These are phyloP conservation scores for Conoideocrella luteorostrata DNA, from an alignment of 2,329 filamentous ascomycete species.

Conservation along the genomic window DNA sequence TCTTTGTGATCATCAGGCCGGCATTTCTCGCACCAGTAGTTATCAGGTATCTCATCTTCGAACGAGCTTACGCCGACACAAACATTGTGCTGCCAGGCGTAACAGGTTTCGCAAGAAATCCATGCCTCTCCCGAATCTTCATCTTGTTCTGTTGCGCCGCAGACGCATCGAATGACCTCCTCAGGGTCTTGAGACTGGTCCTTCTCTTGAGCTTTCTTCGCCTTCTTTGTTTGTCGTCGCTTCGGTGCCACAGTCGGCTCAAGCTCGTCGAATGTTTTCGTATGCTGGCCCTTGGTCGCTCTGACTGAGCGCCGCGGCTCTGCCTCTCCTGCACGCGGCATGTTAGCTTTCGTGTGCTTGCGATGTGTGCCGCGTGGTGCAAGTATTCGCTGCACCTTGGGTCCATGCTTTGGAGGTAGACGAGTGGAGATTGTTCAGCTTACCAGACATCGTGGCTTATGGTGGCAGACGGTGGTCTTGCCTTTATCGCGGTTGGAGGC, in stretches of 20 bases:
- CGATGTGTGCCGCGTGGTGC: constrained; percentile 1
- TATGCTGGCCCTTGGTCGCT: constrained; percentile 93
- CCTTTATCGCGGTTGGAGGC: constrained; percentile 1
- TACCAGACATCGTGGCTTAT: constrained; percentile 28
- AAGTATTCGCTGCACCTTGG: neutral
- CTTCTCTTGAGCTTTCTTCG: constrained; percentile 59
- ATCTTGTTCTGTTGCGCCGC: constrained; percentile 78
- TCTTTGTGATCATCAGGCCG: constrained; percentile 75
- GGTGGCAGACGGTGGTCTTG: neutral
- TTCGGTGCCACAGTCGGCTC: constrained; percentile 52
- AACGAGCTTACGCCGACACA: constrained; percentile 83
- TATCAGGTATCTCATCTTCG: constrained; percentile 68
- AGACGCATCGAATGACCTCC: constrained; percentile 87
- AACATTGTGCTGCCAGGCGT: constrained; percentile 94
- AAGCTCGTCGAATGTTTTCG: constrained; percentile 75
- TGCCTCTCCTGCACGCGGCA: constrained; percentile 35
- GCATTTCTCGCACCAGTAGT: constrained; percentile 92
- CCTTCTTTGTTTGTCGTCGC: constrained; percentile 41
- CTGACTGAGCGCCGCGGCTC: constrained; percentile 92
- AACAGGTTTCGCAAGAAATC: constrained; percentile 92
- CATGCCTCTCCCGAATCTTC: constrained; percentile 84
- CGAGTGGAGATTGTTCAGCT: constrained; percentile 14
- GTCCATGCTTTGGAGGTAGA: neutral
- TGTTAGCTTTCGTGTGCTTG: constrained; percentile 12
- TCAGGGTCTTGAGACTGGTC: constrained; percentile 48